Percentiles rank a stretch among this genome's conserved stretches.
phyloP scores from a whole-genome alignment of 2,329 filamentous ascomycete genomes.

The Orbilia javanica region DNA sequence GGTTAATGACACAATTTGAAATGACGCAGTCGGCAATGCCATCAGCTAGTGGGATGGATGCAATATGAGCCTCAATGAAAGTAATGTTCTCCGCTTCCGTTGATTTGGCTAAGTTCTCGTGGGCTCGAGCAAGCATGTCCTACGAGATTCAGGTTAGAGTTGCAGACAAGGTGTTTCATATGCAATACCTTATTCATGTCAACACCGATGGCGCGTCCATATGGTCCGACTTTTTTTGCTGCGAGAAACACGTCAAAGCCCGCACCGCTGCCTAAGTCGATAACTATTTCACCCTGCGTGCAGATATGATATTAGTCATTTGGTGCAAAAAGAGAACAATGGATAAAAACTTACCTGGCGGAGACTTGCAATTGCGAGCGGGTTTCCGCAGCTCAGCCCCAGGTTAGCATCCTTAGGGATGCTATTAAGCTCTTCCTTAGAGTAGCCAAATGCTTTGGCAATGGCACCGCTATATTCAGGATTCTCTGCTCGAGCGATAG shows the following conservation, averaged over 20 bases:
- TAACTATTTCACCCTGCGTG: constrained; percentile 70
- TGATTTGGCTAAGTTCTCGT: constrained; percentile 64
- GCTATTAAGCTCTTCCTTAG: constrained; percentile 57
- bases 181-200: constrained; percentile 72
- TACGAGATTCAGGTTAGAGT: constrained; percentile 60
- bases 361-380: constrained; percentile 65
- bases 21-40: constrained; percentile 71
- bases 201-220: constrained; percentile 70
- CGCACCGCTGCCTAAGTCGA: constrained; percentile 72
- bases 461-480: constrained; percentile 25
- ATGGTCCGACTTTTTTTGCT: constrained; percentile 68
- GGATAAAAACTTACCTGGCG: constrained; percentile 65
- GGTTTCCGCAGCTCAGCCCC: constrained; percentile 61
- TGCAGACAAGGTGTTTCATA: not conserved
- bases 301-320: not conserved
- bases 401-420: constrained; percentile 59
- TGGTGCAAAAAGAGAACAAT: not conserved
- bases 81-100: constrained; percentile 66
- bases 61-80: constrained; percentile 71
- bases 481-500: constrained; percentile 16
- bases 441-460: constrained; percentile 61
- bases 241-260: constrained; percentile 73
- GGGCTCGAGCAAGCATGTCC: constrained; percentile 71
- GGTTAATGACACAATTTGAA: constrained; percentile 75
- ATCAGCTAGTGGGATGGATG: constrained; percentile 65